Conservation (phyloP, 768 basidiomycete genomes). For the Asterophora lycoperdoides region DNA sequence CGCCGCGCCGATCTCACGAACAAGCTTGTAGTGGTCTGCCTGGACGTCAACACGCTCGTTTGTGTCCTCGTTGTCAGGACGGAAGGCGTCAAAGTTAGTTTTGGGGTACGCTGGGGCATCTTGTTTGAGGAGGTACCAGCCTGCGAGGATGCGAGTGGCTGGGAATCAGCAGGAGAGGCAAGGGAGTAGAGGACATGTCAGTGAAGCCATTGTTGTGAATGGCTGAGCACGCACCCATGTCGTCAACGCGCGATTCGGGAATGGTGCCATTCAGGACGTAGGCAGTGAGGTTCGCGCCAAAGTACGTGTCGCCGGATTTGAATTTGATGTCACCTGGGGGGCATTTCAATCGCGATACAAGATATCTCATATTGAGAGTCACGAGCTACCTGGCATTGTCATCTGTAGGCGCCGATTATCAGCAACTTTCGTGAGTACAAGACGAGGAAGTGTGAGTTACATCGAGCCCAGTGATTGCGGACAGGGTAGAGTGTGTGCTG, state of each 20-base stretch:
- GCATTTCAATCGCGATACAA: not conserved
- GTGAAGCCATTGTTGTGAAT: slow-evolving; percentile 15
- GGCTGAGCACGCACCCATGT: slow-evolving; percentile 55
- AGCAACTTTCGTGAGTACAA: not conserved
- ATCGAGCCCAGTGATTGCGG: slow-evolving; percentile 59
- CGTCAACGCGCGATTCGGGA: slow-evolving; percentile 58
- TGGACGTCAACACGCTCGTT: slow-evolving; percentile 68
- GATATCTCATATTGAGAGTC: slow-evolving; percentile 21
- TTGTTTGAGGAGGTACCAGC: slow-evolving; percentile 66
- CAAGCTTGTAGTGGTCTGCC: slow-evolving; percentile 60
- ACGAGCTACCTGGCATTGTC: slow-evolving; percentile 63
- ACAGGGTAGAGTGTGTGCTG: slow-evolving; percentile 54
- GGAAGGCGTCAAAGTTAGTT: slow-evolving; percentile 70
- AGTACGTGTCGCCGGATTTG: slow-evolving; percentile 50
- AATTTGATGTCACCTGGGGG: slow-evolving; percentile 40
- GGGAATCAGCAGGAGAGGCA: slow-evolving; percentile 1
- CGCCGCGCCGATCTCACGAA: slow-evolving; percentile 69
- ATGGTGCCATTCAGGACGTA: slow-evolving; percentile 73
- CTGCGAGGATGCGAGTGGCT: slow-evolving; percentile 73
- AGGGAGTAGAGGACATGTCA: not conserved
- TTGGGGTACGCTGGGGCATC: slow-evolving; percentile 57
- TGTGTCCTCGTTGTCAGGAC: slow-evolving; percentile 42
- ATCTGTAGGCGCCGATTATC: slow-evolving; percentile 36
- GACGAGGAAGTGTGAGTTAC: slow-evolving; percentile 31
- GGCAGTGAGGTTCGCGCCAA: slow-evolving; percentile 62